These are phyloP conservation scores for Xerocomus amazonicus DNA, from an alignment of 1,284 basidiomycete species.

Conservation along the genomic window DNA sequence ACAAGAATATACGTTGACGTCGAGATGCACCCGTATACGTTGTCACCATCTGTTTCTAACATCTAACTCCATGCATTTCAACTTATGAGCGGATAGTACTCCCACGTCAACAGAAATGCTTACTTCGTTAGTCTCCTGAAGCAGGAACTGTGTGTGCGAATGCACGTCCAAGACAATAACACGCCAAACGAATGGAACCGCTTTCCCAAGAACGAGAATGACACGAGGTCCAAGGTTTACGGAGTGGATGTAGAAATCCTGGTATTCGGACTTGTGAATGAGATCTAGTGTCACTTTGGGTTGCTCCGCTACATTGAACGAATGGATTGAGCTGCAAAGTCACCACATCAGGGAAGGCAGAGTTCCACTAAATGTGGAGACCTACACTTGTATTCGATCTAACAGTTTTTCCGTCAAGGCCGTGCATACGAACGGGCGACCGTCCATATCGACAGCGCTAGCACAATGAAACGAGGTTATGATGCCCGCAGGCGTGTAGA, in stretches of 20 bases:
- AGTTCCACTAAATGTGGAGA: not conserved
- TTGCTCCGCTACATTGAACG: conserved; percentile 2
- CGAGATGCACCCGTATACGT: conserved; percentile 5
- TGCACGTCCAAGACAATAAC: conserved; percentile 20
- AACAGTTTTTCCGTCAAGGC: not conserved
- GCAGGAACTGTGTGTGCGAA: conserved; percentile 1
- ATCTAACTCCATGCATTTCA: not conserved
- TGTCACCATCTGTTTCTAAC: not conserved
- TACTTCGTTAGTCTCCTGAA: conserved; percentile 3
- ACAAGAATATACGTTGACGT: conserved; percentile 23
- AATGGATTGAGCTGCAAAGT: conserved; percentile 13
- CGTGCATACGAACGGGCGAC: conserved; percentile 15
- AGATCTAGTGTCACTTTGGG: conserved; percentile 11
- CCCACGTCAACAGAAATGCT: not conserved
- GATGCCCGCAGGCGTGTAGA: too few relatives aligned
- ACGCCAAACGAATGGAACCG: not conserved
- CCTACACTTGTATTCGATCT: conserved; percentile 6
- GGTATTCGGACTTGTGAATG: conserved; percentile 10
- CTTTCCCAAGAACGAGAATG: conserved; percentile 5
- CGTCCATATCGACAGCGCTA: conserved; percentile 18
- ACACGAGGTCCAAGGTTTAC: conserved; percentile 17
- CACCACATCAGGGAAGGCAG: not conserved
- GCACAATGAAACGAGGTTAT: conserved; percentile 4
- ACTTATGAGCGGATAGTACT: not conserved
- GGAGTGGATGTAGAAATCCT: not conserved